Evolutionary conservation across 2,329 filamentous ascomycete genomes (phyloP), one percentile per base, ranked within the genome.

Genomic region (Ophiostoma angusticollis): DNA sequence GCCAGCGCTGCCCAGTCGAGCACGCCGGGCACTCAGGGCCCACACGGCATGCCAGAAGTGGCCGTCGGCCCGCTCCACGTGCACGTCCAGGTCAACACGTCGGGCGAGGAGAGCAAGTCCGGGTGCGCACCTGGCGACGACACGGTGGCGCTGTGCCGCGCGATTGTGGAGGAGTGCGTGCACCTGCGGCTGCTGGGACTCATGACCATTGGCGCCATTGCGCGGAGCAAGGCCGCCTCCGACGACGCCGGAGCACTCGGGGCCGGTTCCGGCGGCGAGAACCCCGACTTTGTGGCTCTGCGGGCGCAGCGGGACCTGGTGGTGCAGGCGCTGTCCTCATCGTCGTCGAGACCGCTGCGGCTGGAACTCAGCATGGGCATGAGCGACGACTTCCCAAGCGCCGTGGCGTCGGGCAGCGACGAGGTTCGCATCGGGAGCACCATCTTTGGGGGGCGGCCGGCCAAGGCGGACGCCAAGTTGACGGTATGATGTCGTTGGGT

Each of bases 201-300:
- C 27, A 98, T 98, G 91, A 98, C 91, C 2, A 96, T 98, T 53
- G 91, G 91, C 1, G 86, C 89, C 14, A 93, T 96, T 57, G 89
- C 86, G 35, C 65, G 89, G 45, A 91, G 83, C 50, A 72, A 75
- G 52, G 84, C 74, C 13, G 78, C 77, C 3, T 81, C 77, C 2
- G 62, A 71, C 0, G 85, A 83, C 49, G 80, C 67, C n/a, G n/a
- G 21, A 27, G n/a, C 9, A 9, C 80, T 76, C 2, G 62, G 71
- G 1, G 86, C 83, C 49, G 79, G 67, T n/a, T 80, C 87, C 1
- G 85, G 82, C 49, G 79, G 66, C 16, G 80, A 89, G 60, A 96
- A 96, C 57, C 85, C 93, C 58, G 91, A 98, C 60, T 96, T 96
- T 55, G 58, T 76, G 5, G 56, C 63, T 5, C 58, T 98, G 54